Conservation (phyloP, 1,139 yeast species). For the Wickerhamomyces sp. region DNA sequence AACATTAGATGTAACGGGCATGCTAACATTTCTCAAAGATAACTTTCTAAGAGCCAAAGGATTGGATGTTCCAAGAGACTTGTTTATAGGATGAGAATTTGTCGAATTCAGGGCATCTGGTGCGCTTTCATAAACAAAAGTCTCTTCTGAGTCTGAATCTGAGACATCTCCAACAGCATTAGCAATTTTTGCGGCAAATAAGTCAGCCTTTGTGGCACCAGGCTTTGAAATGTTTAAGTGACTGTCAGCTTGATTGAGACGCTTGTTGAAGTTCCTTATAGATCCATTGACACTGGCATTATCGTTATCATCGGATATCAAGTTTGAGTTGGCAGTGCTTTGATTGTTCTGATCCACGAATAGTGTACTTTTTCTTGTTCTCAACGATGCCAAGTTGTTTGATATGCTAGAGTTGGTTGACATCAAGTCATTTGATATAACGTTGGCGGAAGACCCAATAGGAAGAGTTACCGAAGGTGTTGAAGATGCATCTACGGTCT, state of each 20-base stretch:
- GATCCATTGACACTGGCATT: constrained; percentile 21
- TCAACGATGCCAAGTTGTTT: constrained; percentile 19
- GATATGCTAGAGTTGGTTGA: constrained; percentile 13
- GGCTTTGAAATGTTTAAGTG: constrained; percentile 17
- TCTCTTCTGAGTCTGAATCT: constrained; percentile 84
- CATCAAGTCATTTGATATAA: constrained; percentile 12
- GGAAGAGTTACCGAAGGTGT: constrained; percentile 22
- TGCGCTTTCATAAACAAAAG: constrained; percentile 77
- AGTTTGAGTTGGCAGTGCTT: constrained; percentile 3
- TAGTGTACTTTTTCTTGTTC: constrained; percentile 21
- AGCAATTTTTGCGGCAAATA: constrained; percentile 90
- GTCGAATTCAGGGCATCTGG: constrained; percentile 35
- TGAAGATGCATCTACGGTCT: constrained; percentile 23
- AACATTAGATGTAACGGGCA: constrained; percentile 18
- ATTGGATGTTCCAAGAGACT: constrained; percentile 13
- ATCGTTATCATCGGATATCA: constrained; percentile 15
- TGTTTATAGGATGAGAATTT: constrained; percentile 19
- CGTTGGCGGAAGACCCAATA: constrained; percentile 15
- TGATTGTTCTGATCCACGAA: constrained; percentile 17
- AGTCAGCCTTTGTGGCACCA: constrained; percentile 66
- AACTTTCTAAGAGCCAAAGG: constrained; percentile 20
- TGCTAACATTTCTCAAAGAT: constrained; percentile 21
- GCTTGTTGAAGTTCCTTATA: constrained; percentile 18
- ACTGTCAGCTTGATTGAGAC: constrained; percentile 13
- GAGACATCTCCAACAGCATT: constrained; percentile 91